These are phyloP conservation scores for Geranium brycei DNA, from an alignment of 345 rosid genomes.

Conservation along the genomic window DNA sequence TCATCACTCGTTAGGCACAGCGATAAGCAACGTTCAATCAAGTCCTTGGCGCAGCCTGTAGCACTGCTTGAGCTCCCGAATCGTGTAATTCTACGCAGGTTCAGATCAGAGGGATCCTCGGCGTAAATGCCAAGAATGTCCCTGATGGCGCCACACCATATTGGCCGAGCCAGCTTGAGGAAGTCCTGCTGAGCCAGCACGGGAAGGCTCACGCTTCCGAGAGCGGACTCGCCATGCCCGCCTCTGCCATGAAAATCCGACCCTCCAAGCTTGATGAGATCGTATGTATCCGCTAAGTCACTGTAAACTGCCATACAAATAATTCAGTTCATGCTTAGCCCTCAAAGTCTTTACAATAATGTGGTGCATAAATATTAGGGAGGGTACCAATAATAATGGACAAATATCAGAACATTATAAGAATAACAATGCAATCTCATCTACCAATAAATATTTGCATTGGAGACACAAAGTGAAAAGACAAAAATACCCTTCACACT, in stretches of 20 bases:
- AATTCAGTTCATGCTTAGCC: neutral
- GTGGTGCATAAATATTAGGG: too few relatives aligned
- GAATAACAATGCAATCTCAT: neutral
- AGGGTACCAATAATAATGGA: too few relatives aligned
- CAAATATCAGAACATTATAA: too few relatives aligned
- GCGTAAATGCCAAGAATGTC: constrained; percentile 35
- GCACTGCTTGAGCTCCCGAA: constrained; percentile 30
- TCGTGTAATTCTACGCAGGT: constrained; percentile 43
- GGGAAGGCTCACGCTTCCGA: constrained; percentile 78
- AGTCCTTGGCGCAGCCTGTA: constrained; percentile 36
- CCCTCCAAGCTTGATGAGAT: constrained; percentile 84
- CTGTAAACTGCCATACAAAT: constrained; percentile 42
- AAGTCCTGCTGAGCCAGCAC: constrained; percentile 46
- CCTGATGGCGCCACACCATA: constrained; percentile 67
- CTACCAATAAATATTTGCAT: too few relatives aligned
- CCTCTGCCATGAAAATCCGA: constrained; percentile 89
- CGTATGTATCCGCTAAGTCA: constrained; percentile 62
- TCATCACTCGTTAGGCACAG: constrained; percentile 62
- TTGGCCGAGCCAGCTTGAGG: constrained; percentile 61
- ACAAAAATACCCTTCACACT: too few relatives aligned
- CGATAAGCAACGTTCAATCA: constrained; percentile 44
- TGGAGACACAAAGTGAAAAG: too few relatives aligned
- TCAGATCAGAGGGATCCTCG: constrained; percentile 52
- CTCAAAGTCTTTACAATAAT: too few relatives aligned
- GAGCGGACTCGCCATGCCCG: constrained; percentile 63